These are phyloP conservation scores for Pistacia vera DNA, from an alignment of 345 rosid genomes.

Conservation along the genomic window DNA sequence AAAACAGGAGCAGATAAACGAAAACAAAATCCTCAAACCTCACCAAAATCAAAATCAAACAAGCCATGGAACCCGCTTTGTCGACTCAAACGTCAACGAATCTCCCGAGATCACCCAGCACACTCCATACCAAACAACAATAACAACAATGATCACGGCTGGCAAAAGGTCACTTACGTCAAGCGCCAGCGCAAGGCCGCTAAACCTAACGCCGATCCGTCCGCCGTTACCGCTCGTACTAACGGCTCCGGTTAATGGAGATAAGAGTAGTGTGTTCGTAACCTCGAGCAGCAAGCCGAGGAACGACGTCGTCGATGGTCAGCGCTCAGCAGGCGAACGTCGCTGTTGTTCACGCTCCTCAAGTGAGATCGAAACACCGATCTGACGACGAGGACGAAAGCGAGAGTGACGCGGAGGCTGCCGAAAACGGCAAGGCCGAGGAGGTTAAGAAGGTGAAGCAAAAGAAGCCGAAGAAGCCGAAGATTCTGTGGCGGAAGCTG, in stretches of 20 bases:
- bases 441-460: conserved; percentile 45
- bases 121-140: conserved; percentile 18
- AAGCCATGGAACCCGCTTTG: conserved; percentile 28
- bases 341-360: too few relatives aligned
- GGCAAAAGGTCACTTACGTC: conserved; percentile 71
- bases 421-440: conserved; percentile 32
- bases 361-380: conserved; percentile 38
- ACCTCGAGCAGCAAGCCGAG: conserved; percentile 56
- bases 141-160: conserved; percentile 55
- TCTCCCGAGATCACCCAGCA: conserved; percentile 26
- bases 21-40: not conserved
- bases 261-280: conserved; percentile 39
- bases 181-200: conserved; percentile 55
- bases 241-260: conserved; percentile 25
- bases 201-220: conserved; percentile 37
- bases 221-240: not conserved
- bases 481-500: conserved; percentile 67
- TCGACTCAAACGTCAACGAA: conserved; percentile 38
- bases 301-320: conserved; percentile 45
- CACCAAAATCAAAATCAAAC: not conserved
- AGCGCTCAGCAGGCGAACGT: not conserved
- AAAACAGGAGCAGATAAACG: not conserved
- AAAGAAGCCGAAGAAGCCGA: conserved; percentile 74
- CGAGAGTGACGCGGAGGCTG: conserved; percentile 45
- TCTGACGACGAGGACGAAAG: conserved; percentile 41